Evolutionary conservation across 2,329 filamentous ascomycete species (phyloP), one percentile per base, ranked within the genome.

Genomic region (Cordyceps fumosorosea): DNA sequence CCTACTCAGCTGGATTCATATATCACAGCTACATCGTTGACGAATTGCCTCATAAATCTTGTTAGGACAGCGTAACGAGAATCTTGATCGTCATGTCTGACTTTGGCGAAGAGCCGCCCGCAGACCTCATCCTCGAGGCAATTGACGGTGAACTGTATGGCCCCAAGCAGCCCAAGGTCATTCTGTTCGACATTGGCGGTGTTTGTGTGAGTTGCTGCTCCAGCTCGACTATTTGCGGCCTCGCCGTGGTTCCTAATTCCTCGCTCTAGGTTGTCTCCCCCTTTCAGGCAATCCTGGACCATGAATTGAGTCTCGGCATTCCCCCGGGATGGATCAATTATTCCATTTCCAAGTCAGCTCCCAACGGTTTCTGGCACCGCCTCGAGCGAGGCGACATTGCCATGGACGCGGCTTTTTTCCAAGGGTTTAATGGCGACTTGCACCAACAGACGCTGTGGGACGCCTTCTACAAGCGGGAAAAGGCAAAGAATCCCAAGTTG

Each of bases 121-220:
- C 72, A 24, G 70, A 73, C 22, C 68, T 69, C 55, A 68, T 74
- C 22, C 64, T 75, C 12, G 68, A 70, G 62, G 69, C 66, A 32
- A 68, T 75, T 54, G 69, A 70, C 63, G 58, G 58, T 42, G 64
- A 70, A 44, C 82, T 83, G 80, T 65, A 77, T 10, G 66, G 69
- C 51, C 71, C 71, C 47, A 79, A 76, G 62, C 79, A 80, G 63
- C 89, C 90, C 34, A 89, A 89, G 68, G 90, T 90, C 61, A 78
- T 96, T 37, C 80, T 99, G 24, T 98, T 98, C 74, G 95, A 99
- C 76, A 95, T 99, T 68, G 95, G 95, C 45, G 95, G 95, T 65
- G 95, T 99, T 68, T 96, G 91, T 81, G 93, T 96, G 88, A 81
- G 91, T 86, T 64, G 20, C 48, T n/a, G 18, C 18, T 40, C 20